These are phyloP conservation scores for Trametes sanguinea DNA, from an alignment of 768 basidiomycete species.

Conservation along the genomic window DNA sequence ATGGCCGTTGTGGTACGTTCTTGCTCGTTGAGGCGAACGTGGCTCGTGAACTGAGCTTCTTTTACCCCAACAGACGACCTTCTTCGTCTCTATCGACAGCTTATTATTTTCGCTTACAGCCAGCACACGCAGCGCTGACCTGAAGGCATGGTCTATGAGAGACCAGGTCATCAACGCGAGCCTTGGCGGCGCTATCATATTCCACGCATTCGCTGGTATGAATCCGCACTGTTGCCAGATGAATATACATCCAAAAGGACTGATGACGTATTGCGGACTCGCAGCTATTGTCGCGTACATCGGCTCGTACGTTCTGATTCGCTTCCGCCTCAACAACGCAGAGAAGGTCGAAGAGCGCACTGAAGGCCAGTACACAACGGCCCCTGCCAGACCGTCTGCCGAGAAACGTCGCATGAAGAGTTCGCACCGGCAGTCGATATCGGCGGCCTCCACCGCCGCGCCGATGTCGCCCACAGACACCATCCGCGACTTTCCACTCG, in stretches of 20 bases:
- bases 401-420: slow-evolving; percentile 2
- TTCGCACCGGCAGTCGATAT: slow-evolving; percentile 6
- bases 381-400: neutral
- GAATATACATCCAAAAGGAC: neutral
- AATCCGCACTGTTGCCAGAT: too few species aligned
- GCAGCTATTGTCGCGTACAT: slow-evolving; percentile 51
- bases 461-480: slow-evolving; percentile 12
- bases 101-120: slow-evolving; percentile 42
- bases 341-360: slow-evolving; percentile 25
- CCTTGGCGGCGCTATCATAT: slow-evolving; percentile 23
- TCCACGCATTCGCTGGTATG: slow-evolving; percentile 56
- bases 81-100: slow-evolving; percentile 62
- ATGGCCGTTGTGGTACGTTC: slow-evolving; percentile 60
- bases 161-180: slow-evolving; percentile 25
- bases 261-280: neutral
- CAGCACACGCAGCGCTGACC: slow-evolving; percentile 30
- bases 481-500: slow-evolving; percentile 19
- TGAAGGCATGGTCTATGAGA: slow-evolving; percentile 16
- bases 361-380: neutral
- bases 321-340: slow-evolving; percentile 57
- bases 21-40: too few species aligned
- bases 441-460: neutral
- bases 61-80: slow-evolving; percentile 49
- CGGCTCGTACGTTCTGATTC: slow-evolving; percentile 56
- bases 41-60: neutral